Evolutionary conservation across 2,329 filamentous ascomycete species (phyloP).

Genomic region (Exophiala sideris): DNA sequence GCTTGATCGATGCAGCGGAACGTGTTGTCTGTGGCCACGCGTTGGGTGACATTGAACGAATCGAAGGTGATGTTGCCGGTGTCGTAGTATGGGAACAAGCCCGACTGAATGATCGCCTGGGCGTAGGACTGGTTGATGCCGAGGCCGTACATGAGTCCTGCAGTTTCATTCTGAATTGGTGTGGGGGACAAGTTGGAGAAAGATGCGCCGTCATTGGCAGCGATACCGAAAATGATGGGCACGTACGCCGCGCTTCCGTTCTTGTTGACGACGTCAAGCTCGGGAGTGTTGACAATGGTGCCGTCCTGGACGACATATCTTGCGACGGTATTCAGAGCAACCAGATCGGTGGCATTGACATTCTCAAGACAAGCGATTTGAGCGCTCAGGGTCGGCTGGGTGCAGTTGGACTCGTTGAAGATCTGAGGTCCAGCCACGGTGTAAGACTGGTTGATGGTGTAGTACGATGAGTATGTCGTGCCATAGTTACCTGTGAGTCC

Average conservation of each 20-base stretch:
- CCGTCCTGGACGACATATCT: slow-evolving; percentile 59
- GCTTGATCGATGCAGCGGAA: slow-evolving; percentile 61
- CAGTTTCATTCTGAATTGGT: slow-evolving; percentile 40
- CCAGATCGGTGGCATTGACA: slow-evolving; percentile 34
- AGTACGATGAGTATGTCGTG: slow-evolving; percentile 57
- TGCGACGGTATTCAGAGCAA: slow-evolving; percentile 15
- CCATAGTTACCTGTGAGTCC: slow-evolving; percentile 57
- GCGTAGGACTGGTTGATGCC: slow-evolving; percentile 46
- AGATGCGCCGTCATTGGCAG: slow-evolving; percentile 55
- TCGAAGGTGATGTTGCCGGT: slow-evolving; percentile 53
- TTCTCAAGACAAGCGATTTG: slow-evolving; percentile 54
- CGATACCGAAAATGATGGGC: slow-evolving; percentile 56
- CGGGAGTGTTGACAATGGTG: slow-evolving; percentile 51
- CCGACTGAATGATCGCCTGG: slow-evolving; percentile 40
- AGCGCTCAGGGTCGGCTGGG: slow-evolving; percentile 41
- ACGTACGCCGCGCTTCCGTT: slow-evolving; percentile 49
- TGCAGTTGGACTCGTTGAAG: slow-evolving; percentile 53
- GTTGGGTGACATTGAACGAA: slow-evolving; percentile 54
- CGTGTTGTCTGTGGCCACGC: slow-evolving; percentile 56
- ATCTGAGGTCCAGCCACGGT: slow-evolving; percentile 50
- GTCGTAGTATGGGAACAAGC: slow-evolving; percentile 50
- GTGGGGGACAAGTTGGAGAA: slow-evolving; percentile 50
- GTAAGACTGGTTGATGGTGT: slow-evolving; percentile 54
- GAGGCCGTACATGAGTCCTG: slow-evolving; percentile 46
- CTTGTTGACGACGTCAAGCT: slow-evolving; percentile 42